Evolutionary conservation across 768 basidiomycete genomes (phyloP), one percentile per base, ranked within the genome.

Genomic region (Suillus subaureus): DNA sequence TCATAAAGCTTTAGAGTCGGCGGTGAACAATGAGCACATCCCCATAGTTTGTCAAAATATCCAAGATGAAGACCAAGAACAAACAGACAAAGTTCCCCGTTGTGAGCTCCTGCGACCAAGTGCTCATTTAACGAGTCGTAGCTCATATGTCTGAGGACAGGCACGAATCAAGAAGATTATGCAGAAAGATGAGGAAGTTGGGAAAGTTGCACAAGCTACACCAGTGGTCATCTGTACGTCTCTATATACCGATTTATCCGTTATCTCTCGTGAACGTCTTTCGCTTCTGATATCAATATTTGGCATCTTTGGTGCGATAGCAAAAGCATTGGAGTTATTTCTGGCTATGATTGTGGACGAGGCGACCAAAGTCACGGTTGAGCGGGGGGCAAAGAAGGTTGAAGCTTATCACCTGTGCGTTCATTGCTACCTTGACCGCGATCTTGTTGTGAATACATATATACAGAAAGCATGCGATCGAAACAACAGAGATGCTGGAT

Each of bases 141-240:
- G 35, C 70, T 73, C 54, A 74, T n/a, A n/a, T 40, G 13, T 31
- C 12, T 55, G 6, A 21, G 39, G 55, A 28, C 40, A 97, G 96
- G 96, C 97, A 4, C 90, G 97, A 54, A 99, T 99, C 81, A 99
- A 98, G 85, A 93, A 94, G 82, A 97, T 98, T 64, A 99, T 99
- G 94, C 97, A 99, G 82, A 95, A 96, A 75, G 97, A 99, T 74
- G 97, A 99, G 74, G 97, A 99, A 74, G 97, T 99, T 23, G 97
- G 97, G 65, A 99, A 99, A 77, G 94, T 99, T 39, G 95, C 97
- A 3, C 94, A 96, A 75, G 96, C 94, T 33, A 97, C 96, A 5
- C 97, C 97, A 1, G 86, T 98, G 66, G 93, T 98, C 65, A 97
- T 99, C 71, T 99, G 97, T 97, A 73, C 76, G 94, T 85, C 3